Evolutionary conservation across 2,329 filamentous ascomycete genomes (phyloP).

Genomic region (Stagonosporopsis vannaccii): DNA sequence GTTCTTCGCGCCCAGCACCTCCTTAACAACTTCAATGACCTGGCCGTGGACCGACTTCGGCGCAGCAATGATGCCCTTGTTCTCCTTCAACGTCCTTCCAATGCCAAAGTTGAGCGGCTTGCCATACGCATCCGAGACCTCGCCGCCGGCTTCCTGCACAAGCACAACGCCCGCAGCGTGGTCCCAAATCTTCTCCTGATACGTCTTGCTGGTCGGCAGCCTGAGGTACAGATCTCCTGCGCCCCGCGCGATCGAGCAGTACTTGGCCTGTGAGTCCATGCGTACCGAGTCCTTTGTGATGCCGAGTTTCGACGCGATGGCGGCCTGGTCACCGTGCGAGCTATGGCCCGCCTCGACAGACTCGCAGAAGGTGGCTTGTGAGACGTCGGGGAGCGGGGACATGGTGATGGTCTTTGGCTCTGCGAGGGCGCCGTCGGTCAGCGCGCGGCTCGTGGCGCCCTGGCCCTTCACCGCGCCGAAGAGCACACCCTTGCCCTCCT

Average conservation of each 20-base stretch:
- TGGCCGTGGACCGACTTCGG: slow-evolving; percentile 76
- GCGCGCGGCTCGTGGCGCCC: slow-evolving; percentile 80
- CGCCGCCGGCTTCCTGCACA: slow-evolving; percentile 89
- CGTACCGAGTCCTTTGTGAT: slow-evolving; percentile 90
- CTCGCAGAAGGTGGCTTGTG: slow-evolving; percentile 91
- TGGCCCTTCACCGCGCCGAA: slow-evolving; percentile 83
- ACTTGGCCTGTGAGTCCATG: slow-evolving; percentile 98
- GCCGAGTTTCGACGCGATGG: slow-evolving; percentile 82
- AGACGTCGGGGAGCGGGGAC: slow-evolving; percentile 76
- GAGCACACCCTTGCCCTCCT: slow-evolving; percentile 80
- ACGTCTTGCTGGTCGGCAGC: slow-evolving; percentile 82
- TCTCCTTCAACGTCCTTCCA: slow-evolving; percentile 84
- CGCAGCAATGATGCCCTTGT: slow-evolving; percentile 93
- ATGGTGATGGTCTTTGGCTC: slow-evolving; percentile 74
- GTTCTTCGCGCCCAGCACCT: slow-evolving; percentile 65
- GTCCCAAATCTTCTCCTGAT: slow-evolving; percentile 99
- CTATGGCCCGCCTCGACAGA: slow-evolving; percentile 94
- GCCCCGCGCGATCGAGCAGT: slow-evolving; percentile 91
- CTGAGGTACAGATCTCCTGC: slow-evolving; percentile 95
- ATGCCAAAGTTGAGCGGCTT: slow-evolving; percentile 84
- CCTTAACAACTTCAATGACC: slow-evolving; percentile 83
- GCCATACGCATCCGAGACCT: slow-evolving; percentile 88
- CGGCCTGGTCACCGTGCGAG: slow-evolving; percentile 83
- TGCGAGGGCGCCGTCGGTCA: slow-evolving; percentile 65
- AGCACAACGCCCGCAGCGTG: slow-evolving; percentile 95